Base-by-base conservation (phyloP, 2,329 filamentous ascomycete genomes). In the Pseudogymnoascus sp. region DNA sequence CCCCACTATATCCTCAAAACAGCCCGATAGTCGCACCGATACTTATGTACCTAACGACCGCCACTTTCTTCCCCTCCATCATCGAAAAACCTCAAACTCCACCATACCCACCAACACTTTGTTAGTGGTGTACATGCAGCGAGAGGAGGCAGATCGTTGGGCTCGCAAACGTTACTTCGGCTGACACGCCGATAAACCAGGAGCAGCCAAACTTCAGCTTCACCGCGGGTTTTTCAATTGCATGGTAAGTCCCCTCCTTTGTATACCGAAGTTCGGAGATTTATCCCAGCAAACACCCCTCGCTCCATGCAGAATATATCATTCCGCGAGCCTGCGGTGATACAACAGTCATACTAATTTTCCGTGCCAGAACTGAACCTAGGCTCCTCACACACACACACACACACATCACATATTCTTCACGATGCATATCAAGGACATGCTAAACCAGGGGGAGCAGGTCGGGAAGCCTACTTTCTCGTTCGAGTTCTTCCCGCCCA, bases 401-500 rank as follows among this genome's bases (percentile, higher is more conserved):
- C 12, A 19, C 26, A 28, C 6, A 28, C 26, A 33, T 19, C 31
- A 11, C 28, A 56, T 56, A 56, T 60, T 60, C 62, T 50, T 65
- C 83, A 88, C 74, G 68, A 98, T 99, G 93, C 95, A 98, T 79
- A 93, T 99, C 82, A 90, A 89, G 70, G 87, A 95, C 71, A 97
- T 97, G 82, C 84, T 99, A 72, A 82, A 85, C 70, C 89, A 93
- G 71, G 88, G 93, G 77, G 86, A 92, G 78, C 84, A 84, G 78
- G 86, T 88, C 72, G 86, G 87, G 74, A 85, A 89, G 72, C 89
- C 93, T 64, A 95, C 92, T 74, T 97, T 97, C 82, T 99, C 95
- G 65, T 99, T 99, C 81, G 95, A 99, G 77, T 99, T 96, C 82
- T 99, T 99, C 78, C 95, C 95, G 61, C 95, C 95, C 40, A 99